Evolutionary conservation across 116 monocot genomes (phyloP), one percentile per base, ranked within the genome.

Genomic region (Zostera marina): DNA sequence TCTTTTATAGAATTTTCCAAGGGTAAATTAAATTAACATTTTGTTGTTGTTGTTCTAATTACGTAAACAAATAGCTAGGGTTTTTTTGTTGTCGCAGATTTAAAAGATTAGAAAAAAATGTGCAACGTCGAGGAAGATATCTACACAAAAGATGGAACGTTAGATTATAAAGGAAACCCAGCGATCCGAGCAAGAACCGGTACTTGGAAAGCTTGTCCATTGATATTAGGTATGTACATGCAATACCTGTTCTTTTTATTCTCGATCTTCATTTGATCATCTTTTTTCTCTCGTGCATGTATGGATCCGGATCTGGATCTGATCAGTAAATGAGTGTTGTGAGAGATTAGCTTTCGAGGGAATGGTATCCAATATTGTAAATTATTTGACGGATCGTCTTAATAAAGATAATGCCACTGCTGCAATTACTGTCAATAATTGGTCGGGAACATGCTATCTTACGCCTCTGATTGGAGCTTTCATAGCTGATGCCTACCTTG

Each of bases 201-300:
- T 8, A 64, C 58, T 22, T 64, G 63, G 64, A 71, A 23, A 51
- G 58, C 71, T 21, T 64, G 71, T 42, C 71, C 71, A 38, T 71
- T 52, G 52, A 71, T 71, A 26, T 64, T 71, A 11, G 71, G 71
- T 71, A 32, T n/a, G n/a, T n/a, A n/a, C n/a, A 58, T n/a, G n/a
- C 0, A 19, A 8, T 13, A 32, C 5, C 32, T 32, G n/a, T n/a
- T n/a, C n/a, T 5, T 5, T 5, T 32, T 32, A 32, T 32, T 32
- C 0, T 5, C 5, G 32, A 32, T 32, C 32, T n/a, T n/a, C n/a
- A n/a, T n/a, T 11, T 12, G 12, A 0, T 47, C 11, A 42, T 7
- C 13, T 22, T 53, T 11, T 53, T 39, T 17, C 5, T 17, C 70
- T 32, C 5, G 32, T 3, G 2, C 32, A 3, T 48, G 6, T 17